Percentiles rank a stretch among this genome's conserved stretches.
These are phyloP conservation scores for Hypomyces rosellus DNA, from an alignment of 2,329 filamentous ascomycete genomes.

Conservation along the genomic window DNA sequence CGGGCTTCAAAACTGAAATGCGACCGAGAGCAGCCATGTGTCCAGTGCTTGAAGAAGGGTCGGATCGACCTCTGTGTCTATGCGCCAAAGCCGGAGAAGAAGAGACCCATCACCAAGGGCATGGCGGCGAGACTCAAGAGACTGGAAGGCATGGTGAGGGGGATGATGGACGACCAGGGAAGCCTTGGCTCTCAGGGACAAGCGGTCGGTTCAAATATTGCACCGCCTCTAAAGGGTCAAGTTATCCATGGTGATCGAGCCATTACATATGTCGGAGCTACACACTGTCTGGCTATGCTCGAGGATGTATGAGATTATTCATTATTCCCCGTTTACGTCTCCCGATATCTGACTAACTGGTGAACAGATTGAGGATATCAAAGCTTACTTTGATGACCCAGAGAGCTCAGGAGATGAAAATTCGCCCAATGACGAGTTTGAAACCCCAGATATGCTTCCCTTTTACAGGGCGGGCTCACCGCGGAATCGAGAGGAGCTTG, in stretches of 20 bases:
- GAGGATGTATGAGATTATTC: conserved; percentile 41
- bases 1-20: conserved; percentile 51
- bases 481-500: conserved; percentile 38
- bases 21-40: conserved; percentile 46
- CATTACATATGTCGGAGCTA: conserved; percentile 51
- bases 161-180: conserved; percentile 42
- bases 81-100: conserved; percentile 38
- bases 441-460: conserved; percentile 38
- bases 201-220: conserved; percentile 11
- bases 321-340: neutral
- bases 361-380: conserved; percentile 51
- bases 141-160: conserved; percentile 52
- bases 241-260: conserved; percentile 38
- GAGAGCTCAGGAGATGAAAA: conserved; percentile 31
- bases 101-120: conserved; percentile 36
- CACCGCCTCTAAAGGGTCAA: conserved; percentile 29
- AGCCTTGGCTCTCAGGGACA: conserved; percentile 1
- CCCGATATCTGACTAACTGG: neutral
- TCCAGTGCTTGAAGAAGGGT: conserved; percentile 46
- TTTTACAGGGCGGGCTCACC: conserved; percentile 30
- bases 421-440: conserved; percentile 27
- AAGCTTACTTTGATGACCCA: conserved; percentile 49
- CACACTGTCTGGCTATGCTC: conserved; percentile 54
- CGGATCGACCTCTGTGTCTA: conserved; percentile 42
- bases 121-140: conserved; percentile 50